Evolutionary conservation across 768 basidiomycete species (phyloP), one percentile per base, ranked within the genome.

Genomic region (Lyophyllum decastes): DNA sequence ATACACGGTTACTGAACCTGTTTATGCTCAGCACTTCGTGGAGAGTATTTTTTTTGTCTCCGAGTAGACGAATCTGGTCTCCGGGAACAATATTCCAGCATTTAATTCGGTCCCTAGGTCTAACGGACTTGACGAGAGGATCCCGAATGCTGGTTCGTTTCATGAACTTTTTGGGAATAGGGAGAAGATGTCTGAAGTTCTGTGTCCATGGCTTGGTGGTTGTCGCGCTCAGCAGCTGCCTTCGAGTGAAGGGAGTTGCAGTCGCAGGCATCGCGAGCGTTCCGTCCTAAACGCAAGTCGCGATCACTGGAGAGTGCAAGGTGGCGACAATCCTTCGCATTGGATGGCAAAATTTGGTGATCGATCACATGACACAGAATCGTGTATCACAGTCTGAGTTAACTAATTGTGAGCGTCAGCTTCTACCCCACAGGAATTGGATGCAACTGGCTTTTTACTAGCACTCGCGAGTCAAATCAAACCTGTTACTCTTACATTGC

Each of bases 31-130:
- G 72, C 34, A 94, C 90, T 67, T 92, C 87, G 46, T 85, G 84
- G 33, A 92, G 65, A 16, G 73, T 79, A 41, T 79, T 82, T 25
- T 78, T 76, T 59, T 78, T 76, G 70, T 91, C 87, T 24, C 89
- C 88, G 7, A 83, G 80, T 54, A 92, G 61, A 49, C 88, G 82
- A 66, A 94, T 84, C 53, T 81, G 82, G 74, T 94, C 92, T 7
- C 92, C 92, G 5, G 93, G 90, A 33, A 92, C 87, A 59, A 94
- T 82, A 67, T 94, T 94, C 92, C 92, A 94, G 67, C 83, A 84
- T 69, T 91, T 89, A 52, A 94, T 89, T 47, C 92, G 80, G 65
- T 92, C 87, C 56, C 79, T 78, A 11, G 83, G 80, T 12, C 81
- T 78, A 45, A 83, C 85, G 40, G 82, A 81, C 68, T 89, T 89